Percentiles rank a stretch among this genome's conserved stretches.
phyloP scores from a whole-genome alignment of 2,329 filamentous ascomycete species.

The Rasamsonia emersonii region DNA sequence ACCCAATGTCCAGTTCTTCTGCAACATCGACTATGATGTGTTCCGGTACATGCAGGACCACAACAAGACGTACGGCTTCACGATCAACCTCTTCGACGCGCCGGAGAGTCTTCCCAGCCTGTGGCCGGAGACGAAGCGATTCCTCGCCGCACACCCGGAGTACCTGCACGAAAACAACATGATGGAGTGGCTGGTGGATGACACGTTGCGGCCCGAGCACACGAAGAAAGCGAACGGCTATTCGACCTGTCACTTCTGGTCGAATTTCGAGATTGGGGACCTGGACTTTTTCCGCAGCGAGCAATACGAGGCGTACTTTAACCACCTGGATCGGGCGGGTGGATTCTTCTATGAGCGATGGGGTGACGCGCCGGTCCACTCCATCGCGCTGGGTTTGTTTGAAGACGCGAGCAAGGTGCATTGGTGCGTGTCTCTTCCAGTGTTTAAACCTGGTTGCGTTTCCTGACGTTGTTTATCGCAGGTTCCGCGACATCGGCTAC shows the following conservation, averaged over 20 bases:
- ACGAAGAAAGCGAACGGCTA: constrained; percentile 79
- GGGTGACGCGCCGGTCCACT: constrained; percentile 96
- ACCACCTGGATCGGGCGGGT: constrained; percentile 84
- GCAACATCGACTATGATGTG: constrained; percentile 95
- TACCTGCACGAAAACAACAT: constrained; percentile 79
- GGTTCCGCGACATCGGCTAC: constrained; percentile 99
- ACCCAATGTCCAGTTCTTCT: constrained; percentile 98
- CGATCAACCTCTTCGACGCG: constrained; percentile 91
- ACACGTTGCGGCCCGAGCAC: constrained; percentile 65
- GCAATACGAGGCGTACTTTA: constrained; percentile 89
- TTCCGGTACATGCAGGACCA: constrained; percentile 97
- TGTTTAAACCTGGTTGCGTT: no score
- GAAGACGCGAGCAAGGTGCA: constrained; percentile 86
- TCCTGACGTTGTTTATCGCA: no score
- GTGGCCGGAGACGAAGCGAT: constrained; percentile 94
- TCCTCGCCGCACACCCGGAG: constrained; percentile 73
- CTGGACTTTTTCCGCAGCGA: constrained; percentile 87
- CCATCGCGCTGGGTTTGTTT: constrained; percentile 83
- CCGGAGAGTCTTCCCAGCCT: constrained; percentile 76
- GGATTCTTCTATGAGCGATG: constrained; percentile 99
- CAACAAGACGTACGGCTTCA: constrained; percentile 99
- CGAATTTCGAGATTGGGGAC: constrained; percentile 94
- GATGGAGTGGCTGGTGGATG: constrained; percentile 78
- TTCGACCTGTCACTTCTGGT: constrained; percentile 99
- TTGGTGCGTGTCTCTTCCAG: constrained; percentile 60